Percentiles rank a stretch among this genome's conserved stretches.
These are phyloP conservation scores for Penicillium goetzii DNA, from an alignment of 495 filamentous ascomycete genomes.

Conservation along the genomic window DNA sequence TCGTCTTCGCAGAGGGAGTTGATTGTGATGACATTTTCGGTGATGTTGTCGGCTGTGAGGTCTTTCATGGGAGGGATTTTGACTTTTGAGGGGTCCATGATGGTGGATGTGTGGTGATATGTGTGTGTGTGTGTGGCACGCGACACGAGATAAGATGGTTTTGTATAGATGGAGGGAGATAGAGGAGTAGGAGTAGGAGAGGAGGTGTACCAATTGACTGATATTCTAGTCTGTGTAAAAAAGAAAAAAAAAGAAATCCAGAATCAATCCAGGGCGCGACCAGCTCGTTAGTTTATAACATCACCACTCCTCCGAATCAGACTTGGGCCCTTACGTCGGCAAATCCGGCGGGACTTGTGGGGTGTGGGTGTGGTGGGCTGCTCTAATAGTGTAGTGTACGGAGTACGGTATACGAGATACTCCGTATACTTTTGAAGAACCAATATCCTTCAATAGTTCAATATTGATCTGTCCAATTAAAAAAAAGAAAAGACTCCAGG, in stretches of 20 bases:
- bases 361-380: background rate
- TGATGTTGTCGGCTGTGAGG: constrained; percentile 83
- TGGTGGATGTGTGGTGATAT: background rate
- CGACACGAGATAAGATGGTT: background rate
- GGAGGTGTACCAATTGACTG: background rate
- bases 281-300: constrained; percentile 3
- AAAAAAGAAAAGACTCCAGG: background rate
- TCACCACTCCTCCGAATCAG: no score
- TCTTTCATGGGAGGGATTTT: constrained; percentile 67
- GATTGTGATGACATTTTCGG: constrained; percentile 71
- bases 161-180: background rate
- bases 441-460: background rate
- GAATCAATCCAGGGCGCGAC: background rate
- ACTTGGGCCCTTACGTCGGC: constrained; percentile 9
- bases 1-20: constrained; percentile 70
- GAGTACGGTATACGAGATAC: no score
- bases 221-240: background rate
- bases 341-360: constrained; percentile 15
- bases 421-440: background rate
- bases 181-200: background rate
- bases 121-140: background rate
- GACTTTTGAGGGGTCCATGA: constrained; percentile 57
- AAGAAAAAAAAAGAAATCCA: background rate
- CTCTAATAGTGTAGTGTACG: background rate
- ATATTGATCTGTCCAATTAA: background rate